These are phyloP conservation scores for Geopyxis carbonaria DNA, from an alignment of 495 filamentous ascomycete species.

Conservation along the genomic window DNA sequence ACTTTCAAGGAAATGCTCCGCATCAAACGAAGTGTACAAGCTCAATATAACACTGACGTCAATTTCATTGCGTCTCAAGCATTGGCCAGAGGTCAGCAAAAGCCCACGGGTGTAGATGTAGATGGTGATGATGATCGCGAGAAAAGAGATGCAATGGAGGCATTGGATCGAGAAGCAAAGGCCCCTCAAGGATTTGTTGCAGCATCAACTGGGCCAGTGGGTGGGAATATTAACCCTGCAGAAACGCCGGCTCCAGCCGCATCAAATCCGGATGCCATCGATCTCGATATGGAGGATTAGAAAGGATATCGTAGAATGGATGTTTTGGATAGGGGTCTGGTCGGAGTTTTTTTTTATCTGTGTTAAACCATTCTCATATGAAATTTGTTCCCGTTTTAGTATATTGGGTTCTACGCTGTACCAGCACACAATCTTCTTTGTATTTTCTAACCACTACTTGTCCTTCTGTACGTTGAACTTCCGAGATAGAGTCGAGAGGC, in stretches of 20 bases:
- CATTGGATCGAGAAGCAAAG: constrained; percentile 70
- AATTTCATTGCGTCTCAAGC: constrained; percentile 97
- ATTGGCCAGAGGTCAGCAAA: constrained; percentile 57
- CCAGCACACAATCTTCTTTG: too few species aligned
- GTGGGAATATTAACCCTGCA: constrained; percentile 40
- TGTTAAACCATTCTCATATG: too few species aligned
- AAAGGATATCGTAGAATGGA: constrained; percentile 5
- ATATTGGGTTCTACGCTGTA: too few species aligned
- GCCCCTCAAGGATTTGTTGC: constrained; percentile 88
- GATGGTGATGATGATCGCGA: constrained; percentile 35
- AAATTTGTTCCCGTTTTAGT: too few species aligned
- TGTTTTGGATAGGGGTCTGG: constrained; percentile 5
- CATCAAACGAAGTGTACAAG: constrained; percentile 92
- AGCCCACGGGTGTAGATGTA: constrained; percentile 24
- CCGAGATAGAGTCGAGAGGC: too few species aligned
- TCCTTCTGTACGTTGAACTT: too few species aligned
- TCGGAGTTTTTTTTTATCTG: constrained; percentile 5
- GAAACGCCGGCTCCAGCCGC: constrained; percentile 30
- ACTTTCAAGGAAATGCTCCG: constrained; percentile 99
- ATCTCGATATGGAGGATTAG: constrained; percentile 44
- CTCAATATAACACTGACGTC: constrained; percentile 96
- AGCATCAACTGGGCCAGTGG: constrained; percentile 61
- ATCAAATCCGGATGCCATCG: constrained; percentile 77
- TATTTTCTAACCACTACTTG: too few species aligned
- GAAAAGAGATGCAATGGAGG: constrained; percentile 71